Percentiles rank a stretch among this genome's conserved stretches.
phyloP scores from a whole-genome alignment of 768 basidiomycete genomes.

The Leucogyrophana mollusca region DNA sequence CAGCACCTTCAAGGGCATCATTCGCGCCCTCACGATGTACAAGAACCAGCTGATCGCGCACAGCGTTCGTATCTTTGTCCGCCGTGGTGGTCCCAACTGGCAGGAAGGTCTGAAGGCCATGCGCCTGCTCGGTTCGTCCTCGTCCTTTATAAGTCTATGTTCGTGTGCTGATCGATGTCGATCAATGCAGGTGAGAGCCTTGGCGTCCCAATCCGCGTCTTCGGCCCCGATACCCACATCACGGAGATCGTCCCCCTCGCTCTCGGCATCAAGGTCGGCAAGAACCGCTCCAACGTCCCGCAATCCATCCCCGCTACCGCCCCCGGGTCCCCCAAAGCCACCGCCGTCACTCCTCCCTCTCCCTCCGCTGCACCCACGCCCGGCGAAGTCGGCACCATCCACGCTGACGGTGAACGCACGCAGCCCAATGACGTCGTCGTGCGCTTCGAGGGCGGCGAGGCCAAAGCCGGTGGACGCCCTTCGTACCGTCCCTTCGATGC shows the following conservation, averaged over 20 bases:
- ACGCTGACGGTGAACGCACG: conserved; percentile 74
- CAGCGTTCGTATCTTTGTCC: conserved; percentile 81
- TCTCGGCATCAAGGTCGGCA: conserved; percentile 62
- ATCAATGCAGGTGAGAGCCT: conserved; percentile 69
- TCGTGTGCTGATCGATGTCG: background rate
- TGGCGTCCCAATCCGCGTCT: conserved; percentile 95
- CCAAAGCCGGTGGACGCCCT: conserved; percentile 53
- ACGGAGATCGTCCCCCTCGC: conserved; percentile 98
- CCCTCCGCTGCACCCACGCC: conserved; percentile 36
- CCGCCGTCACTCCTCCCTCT: conserved; percentile 26
- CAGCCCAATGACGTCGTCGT: conserved; percentile 90
- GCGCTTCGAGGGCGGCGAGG: conserved; percentile 60
- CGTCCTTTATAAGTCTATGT: too few species aligned
- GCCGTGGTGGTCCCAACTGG: conserved; percentile 99
- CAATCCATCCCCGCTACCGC: conserved; percentile 46
- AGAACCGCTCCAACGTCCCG: conserved; percentile 22
- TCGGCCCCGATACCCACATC: conserved; percentile 97
- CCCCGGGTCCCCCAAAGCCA: conserved; percentile 37
- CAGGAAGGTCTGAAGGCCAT: conserved; percentile 99
- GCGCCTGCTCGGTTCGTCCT: conserved; percentile 71
- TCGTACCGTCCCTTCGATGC: conserved; percentile 91
- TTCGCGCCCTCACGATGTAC: conserved; percentile 92
- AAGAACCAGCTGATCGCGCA: conserved; percentile 74
- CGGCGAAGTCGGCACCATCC: conserved; percentile 65
- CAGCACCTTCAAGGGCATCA: conserved; percentile 99